Conservation (phyloP, 2,329 filamentous ascomycete species). For the Emergomyces pasteurianus region DNA sequence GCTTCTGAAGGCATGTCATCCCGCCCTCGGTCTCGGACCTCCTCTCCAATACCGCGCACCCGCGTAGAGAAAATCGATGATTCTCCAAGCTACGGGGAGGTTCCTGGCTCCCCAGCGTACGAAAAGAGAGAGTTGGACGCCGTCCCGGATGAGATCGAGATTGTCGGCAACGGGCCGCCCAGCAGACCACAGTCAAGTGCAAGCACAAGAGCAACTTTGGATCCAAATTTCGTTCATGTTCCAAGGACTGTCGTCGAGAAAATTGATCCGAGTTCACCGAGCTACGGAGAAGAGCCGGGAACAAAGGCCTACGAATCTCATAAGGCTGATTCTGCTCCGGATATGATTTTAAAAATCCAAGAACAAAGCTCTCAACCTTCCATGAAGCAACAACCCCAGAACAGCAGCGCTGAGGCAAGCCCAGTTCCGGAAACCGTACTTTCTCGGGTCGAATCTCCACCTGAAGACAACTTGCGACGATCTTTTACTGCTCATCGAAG, state of each 20-base stretch:
- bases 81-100: slow-evolving; percentile 46
- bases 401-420: not conserved
- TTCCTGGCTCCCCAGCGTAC: slow-evolving; percentile 50
- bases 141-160: slow-evolving; percentile 52
- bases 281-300: slow-evolving; percentile 50
- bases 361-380: slow-evolving; percentile 10
- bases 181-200: slow-evolving; percentile 30
- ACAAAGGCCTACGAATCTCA: slow-evolving; percentile 46
- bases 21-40: slow-evolving; percentile 29
- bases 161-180: slow-evolving; percentile 37
- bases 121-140: slow-evolving; percentile 46
- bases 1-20: slow-evolving; percentile 44
- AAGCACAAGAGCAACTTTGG: slow-evolving; percentile 36
- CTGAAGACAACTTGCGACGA: slow-evolving; percentile 18
- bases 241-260: slow-evolving; percentile 51
- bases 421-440: slow-evolving; percentile 34
- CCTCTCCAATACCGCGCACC: slow-evolving; percentile 48
- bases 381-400: not conserved
- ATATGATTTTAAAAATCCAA: slow-evolving; percentile 40
- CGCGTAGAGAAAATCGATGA: slow-evolving; percentile 52
- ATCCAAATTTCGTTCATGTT: slow-evolving; percentile 41
- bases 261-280: slow-evolving; percentile 44
- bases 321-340: slow-evolving; percentile 47
- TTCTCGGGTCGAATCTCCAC: slow-evolving; percentile 31
- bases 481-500: slow-evolving; percentile 24